Evolutionary conservation across 1,139 yeast species (phyloP), one percentile per base, ranked within the genome.

Genomic region (Blastobotrys malaysiensis): DNA sequence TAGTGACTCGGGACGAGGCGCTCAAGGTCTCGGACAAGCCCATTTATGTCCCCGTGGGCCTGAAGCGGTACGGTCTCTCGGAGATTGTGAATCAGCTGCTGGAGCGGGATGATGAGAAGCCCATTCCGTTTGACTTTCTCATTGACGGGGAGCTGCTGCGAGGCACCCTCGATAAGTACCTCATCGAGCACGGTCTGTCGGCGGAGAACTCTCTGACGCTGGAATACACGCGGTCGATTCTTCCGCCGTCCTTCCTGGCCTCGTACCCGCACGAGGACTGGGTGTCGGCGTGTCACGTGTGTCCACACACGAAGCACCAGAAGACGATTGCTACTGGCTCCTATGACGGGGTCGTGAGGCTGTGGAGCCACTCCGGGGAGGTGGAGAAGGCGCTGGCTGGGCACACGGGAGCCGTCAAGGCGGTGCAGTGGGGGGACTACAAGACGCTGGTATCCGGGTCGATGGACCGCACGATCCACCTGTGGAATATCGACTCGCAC

Each of bases 251-350:
- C 45, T 91, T 83, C 67, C 76, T 90, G 60, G 90, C 96, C 9
- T 85, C 96, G 50, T 93, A 85, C 71, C 82, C 85, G 64, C 91
- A 91, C 66, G 97, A 91, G 61, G 99, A 93, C 72, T 93, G 99
- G 99, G 83, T 95, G 36, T 87, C 97, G 9, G 80, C 95, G 0
- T 78, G 91, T 48, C 82, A 83, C 65, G 71, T 83, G 36, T 58
- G 57, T 26, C 53, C 55, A 14, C 55, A 46, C 44, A 49, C 55
- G 48, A 51, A 55, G 20, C 53, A 53, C 48, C 62, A 79, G 46
- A 31, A 31, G 39, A 57, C 81, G 64, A 87, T 91, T 54, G 77
- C 90, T 52, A 83, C 95, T 9, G 99, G 99, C 21, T 84, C 96
- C 0, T 93, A 91, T 66, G 99, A 93, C 69, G 98, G 98, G 59